Base-by-base conservation (phyloP, 2,329 filamentous ascomycete species). In the Paraconiothyrium brasiliense region DNA sequence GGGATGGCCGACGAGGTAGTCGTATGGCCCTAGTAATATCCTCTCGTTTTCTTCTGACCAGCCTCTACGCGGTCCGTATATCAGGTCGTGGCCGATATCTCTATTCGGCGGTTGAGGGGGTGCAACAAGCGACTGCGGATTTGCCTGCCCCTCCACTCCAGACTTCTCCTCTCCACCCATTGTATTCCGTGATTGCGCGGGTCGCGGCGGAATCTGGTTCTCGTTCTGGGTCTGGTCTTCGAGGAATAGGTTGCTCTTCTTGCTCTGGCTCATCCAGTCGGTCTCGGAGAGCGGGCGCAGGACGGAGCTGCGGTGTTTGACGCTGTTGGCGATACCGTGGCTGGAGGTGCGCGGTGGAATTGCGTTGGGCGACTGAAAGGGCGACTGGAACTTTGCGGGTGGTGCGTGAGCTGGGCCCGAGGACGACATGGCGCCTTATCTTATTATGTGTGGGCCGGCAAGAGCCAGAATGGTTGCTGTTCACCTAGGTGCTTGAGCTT, bases 1-100 rank as follows among this genome's bases (percentile, higher is more conserved):
- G 0, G 92, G 92, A 65, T 93, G 90, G 48, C 87, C 86, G 71
- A 89, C 86, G 64, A 95, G 85, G 77, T 97, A 96, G 73, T 94
- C 90, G 71, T 89, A 97, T 0, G 93, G 93, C 0, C 89, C 92
- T 51, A 89, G 83, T 57, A 96, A 82, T 63, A 94, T 89, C 76
- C 87, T 87, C 77, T 95, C 92, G 81, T 95, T 94, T 71, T 91
- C 86, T 1, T 83, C 78, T 7, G 86, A 88, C 92, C 92, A 95
- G 20, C 84, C 35, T 83, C 61, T 68, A 68, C 39, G 72, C 68
- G 54, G 76, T n/a, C 76, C 76, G 61, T 80, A 76, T 60, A 83
- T 81, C 61, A 82, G 70, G n/a, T 77, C 71, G 48, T 78, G 71
- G 49, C 75, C 73, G 27, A 79, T 61, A 41, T 69, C 69, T 56